Conservation (phyloP, 2,329 filamentous ascomycete species). For the Botrytis hyacinthi region DNA sequence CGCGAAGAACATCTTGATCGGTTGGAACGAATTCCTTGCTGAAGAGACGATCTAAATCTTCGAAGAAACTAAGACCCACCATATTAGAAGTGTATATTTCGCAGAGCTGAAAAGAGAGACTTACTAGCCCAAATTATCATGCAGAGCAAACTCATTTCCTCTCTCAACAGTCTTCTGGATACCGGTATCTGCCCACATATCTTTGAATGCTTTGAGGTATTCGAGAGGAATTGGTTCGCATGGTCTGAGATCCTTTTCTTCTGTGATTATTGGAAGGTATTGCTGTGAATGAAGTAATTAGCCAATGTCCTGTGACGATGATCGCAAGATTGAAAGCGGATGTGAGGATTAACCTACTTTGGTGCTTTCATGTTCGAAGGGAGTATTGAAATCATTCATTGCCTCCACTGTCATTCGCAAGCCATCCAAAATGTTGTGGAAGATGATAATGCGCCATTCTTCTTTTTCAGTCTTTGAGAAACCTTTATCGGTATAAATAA, state of each 20-base stretch:
- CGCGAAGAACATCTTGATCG: slow-evolving; percentile 91
- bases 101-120: slow-evolving; percentile 40
- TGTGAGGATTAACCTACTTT: slow-evolving; percentile 56
- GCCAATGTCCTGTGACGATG: neutral
- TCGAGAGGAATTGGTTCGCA: slow-evolving; percentile 77
- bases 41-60: slow-evolving; percentile 74
- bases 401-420: slow-evolving; percentile 88
- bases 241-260: slow-evolving; percentile 77
- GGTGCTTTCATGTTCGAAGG: slow-evolving; percentile 76
- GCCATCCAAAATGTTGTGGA: slow-evolving; percentile 89
- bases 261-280: slow-evolving; percentile 72
- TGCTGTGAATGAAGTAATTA: slow-evolving; percentile 51
- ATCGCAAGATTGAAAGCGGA: neutral
- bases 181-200: slow-evolving; percentile 78
- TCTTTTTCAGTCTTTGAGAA: slow-evolving; percentile 88
- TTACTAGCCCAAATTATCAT: slow-evolving; percentile 94
- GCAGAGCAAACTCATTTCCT: slow-evolving; percentile 93
- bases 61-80: slow-evolving; percentile 68
- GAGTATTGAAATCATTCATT: slow-evolving; percentile 80
- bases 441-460: slow-evolving; percentile 93
- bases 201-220: slow-evolving; percentile 77
- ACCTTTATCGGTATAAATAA: slow-evolving; percentile 83
- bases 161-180: slow-evolving; percentile 86
- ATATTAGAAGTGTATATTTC: slow-evolving; percentile 22
- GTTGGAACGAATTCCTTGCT: slow-evolving; percentile 77